phyloP scores from a whole-genome alignment of 345 rosid genomes.

The Syzygium aqueum region DNA sequence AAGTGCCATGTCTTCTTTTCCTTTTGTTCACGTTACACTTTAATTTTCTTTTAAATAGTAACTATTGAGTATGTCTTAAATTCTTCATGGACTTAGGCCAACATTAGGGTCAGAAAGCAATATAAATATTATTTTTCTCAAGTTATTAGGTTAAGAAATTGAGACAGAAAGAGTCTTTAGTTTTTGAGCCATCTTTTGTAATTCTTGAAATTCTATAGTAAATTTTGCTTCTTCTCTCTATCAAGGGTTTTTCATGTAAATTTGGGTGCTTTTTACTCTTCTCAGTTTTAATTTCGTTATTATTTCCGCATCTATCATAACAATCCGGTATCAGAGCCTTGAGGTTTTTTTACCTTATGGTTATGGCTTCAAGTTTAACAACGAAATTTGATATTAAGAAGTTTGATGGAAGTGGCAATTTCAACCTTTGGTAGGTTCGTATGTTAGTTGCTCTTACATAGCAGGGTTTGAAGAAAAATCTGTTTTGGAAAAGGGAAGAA shows the following conservation, averaged over 20 bases:
- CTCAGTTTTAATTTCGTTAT: background rate
- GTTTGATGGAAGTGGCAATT: too few species aligned
- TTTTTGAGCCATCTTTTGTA: background rate
- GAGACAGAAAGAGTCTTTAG: background rate
- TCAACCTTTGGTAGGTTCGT: too few species aligned
- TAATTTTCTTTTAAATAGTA: too few species aligned
- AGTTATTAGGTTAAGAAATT: background rate
- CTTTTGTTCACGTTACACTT: too few species aligned
- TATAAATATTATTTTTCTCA: background rate
- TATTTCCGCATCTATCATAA: accelerated
- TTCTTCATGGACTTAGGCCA: background rate
- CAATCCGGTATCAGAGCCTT: background rate
- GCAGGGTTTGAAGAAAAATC: too few species aligned
- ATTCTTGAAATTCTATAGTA: background rate
- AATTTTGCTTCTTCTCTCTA: background rate
- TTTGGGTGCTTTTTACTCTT: background rate
- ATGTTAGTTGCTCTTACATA: too few species aligned
- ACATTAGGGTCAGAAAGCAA: background rate
- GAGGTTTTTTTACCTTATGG: too few species aligned
- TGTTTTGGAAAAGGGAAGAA: too few species aligned
- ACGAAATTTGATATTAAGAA: too few species aligned
- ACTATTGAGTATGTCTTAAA: background rate
- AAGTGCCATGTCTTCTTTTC: too few species aligned
- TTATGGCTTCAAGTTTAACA: too few species aligned
- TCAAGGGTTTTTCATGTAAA: background rate